Evolutionary conservation across 2,329 filamentous ascomycete genomes (phyloP).

Genomic region (Graphiopsis chlorocephala): DNA sequence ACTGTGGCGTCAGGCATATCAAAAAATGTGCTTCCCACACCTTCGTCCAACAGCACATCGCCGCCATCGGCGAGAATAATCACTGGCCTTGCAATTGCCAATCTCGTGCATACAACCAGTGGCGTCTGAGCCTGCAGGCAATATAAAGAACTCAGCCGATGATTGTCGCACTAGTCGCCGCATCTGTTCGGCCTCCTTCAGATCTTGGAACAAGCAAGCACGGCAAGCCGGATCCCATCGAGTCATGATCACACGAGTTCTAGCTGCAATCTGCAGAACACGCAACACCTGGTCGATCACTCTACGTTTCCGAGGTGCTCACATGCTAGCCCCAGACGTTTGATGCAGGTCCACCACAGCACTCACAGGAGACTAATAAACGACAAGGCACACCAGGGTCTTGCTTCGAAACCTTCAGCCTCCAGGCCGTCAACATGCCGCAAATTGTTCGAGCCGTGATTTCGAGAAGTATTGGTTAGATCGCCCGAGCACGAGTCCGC

Average conservation of each 20-base stretch:
- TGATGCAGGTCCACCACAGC: background rate
- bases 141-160: background rate
- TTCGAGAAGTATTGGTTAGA: background rate
- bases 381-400: background rate
- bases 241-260: background rate
- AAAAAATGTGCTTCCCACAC: background rate
- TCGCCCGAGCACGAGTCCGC: background rate
- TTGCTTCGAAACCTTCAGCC: background rate
- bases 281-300: conserved; percentile 3
- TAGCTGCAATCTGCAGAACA: conserved; percentile 5
- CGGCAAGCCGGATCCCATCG: background rate
- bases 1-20: background rate
- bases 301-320: background rate
- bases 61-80: background rate
- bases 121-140: background rate
- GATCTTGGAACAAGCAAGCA: background rate
- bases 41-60: background rate
- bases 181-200: background rate
- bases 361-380: background rate
- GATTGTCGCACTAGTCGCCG: background rate
- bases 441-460: background rate
- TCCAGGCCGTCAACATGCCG: background rate
- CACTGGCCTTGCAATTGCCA: background rate
- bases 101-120: background rate
- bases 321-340: background rate